Conservation (phyloP, 2,329 filamentous ascomycete genomes). For the Lizonia empirigonia region DNA sequence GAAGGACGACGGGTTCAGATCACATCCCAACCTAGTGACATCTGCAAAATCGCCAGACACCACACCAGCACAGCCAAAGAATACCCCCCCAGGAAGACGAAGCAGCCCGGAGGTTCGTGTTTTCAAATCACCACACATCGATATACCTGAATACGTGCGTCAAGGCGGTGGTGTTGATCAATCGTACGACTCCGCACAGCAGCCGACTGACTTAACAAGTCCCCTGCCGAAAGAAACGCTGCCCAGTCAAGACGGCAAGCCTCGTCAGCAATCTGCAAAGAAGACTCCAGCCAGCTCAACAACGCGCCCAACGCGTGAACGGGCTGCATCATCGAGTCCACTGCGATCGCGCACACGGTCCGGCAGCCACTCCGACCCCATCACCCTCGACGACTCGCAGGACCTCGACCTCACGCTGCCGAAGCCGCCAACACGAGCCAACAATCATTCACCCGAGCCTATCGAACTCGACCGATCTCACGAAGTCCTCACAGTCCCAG, state of each 20-base stretch:
- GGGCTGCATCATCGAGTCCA: background rate
- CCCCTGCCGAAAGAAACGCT: background rate
- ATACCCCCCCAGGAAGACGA: background rate
- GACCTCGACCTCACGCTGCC: too few species aligned
- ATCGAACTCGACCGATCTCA: constrained; percentile 6
- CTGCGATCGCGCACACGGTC: background rate
- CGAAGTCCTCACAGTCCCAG: background rate
- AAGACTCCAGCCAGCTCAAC: background rate
- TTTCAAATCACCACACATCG: background rate
- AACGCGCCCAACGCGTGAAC: background rate
- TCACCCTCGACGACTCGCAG: constrained; percentile 12
- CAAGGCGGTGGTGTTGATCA: background rate
- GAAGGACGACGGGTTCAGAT: background rate
- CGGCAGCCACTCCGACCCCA: constrained; percentile 10
- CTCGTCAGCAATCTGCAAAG: background rate
- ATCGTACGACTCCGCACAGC: background rate
- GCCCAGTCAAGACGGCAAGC: background rate
- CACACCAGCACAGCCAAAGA: background rate
- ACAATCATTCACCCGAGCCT: background rate
- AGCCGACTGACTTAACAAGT: background rate
- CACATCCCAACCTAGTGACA: background rate
- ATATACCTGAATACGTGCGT: background rate
- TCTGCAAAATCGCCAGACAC: background rate
- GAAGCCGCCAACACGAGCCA: too few species aligned
- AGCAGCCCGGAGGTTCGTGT: constrained; percentile 6